Base-by-base conservation (phyloP, 2,329 filamentous ascomycete genomes). In the Scytalidium sp. region DNA sequence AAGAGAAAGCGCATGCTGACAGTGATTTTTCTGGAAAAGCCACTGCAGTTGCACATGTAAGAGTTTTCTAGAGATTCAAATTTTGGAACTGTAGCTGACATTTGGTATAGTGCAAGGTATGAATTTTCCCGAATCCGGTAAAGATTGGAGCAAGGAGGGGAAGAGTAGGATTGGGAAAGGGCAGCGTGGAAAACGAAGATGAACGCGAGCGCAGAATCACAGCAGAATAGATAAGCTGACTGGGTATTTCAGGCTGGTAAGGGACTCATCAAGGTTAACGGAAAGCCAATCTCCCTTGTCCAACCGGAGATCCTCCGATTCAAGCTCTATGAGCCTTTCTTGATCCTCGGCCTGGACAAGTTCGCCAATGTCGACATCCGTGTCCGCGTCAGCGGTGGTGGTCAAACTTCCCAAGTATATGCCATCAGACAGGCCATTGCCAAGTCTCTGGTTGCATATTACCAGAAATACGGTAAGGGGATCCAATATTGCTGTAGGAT, bases 261-360 rank as follows among this genome's bases (percentile, higher is more conserved):
- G 74, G 92, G 93, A 75, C 85, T 97, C 69, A 83, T 97, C 79
- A 95, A 93, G 83, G 92, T 96, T 79, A 97, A 97, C 83, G 92
- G 93, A 77, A 87, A 89, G 73, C 92, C 92, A 70, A 85, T 97
- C 69, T 79, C 80, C 68, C 88, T 96, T 68, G 87, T 95, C 68
- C 88, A 96, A 80, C 90, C 92, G 68, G 88, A 95, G 80, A 85
- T 95, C 75, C 84, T 97, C 68, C 88, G 92, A 74, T 96, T 94
- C 87, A 96, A 96, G 88, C 90, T 97, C 78, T 97, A 97, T 85
- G 92, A 97, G 81, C 92, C 92, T 67, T 78, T 97, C 75, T 87
- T 97, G 67, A 88, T 97, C 72, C 83, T 97, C 71, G 92, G 92
- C 65, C 83, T 93, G 68, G 92, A 97, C 80, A 96, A 95, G 79